Percentiles rank a stretch among this genome's conserved stretches.
Evolutionary conservation across 73 alveolate species (phyloP).

Genomic region (Paramecium sonneborni): DNA sequence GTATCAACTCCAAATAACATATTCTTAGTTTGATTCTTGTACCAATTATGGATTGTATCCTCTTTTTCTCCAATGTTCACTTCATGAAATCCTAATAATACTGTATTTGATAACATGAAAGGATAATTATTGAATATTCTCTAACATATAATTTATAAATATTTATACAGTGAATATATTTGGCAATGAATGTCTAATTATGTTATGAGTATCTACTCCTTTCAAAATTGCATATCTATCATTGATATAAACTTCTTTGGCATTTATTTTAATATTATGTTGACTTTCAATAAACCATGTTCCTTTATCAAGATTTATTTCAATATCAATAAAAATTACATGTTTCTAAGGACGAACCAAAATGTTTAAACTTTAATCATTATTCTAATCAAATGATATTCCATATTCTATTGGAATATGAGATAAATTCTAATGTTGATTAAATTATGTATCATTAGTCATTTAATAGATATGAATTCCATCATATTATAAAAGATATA

Average conservation of each 20-base stretch:
- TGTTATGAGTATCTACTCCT: slow-evolving; percentile 7
- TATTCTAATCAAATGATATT: neutral
- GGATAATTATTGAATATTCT: neutral
- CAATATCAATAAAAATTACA: neutral
- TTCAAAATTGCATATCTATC: neutral
- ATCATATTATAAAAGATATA: neutral
- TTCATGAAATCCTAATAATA: neutral
- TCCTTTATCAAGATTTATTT: slow-evolving; percentile 13
- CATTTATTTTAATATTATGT: neutral
- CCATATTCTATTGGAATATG: neutral
- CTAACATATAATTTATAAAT: neutral
- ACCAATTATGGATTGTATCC: neutral
- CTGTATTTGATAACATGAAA: neutral
- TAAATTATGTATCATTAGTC: neutral
- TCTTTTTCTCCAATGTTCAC: neutral
- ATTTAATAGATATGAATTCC: slow-evolving; percentile 19
- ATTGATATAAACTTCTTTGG: neutral
- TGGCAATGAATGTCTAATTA: neutral
- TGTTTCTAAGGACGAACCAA: neutral
- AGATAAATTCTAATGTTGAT: neutral
- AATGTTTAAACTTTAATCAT: neutral
- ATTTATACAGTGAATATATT: neutral
- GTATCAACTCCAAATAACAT: neutral
- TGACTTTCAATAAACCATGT: neutral
- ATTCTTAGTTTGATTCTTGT: neutral